Evolutionary conservation across 345 rosid species (phyloP), one percentile per base, ranked within the genome.

Genomic region (Citrus hindsii): DNA sequence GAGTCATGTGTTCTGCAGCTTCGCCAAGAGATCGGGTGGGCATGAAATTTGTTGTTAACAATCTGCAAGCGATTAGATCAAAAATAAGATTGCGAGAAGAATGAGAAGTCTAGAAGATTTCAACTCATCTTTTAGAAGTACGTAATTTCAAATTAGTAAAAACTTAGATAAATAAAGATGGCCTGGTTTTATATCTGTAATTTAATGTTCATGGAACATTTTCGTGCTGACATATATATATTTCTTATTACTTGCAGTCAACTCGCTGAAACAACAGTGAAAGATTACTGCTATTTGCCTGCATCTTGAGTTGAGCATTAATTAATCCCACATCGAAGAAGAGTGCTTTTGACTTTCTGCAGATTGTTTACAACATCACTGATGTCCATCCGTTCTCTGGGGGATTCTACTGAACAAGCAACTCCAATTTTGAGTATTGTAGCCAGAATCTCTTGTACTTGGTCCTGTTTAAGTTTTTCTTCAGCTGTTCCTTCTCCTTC

Each of bases 341-440:
- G 60, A 4, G 37, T 53, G 63, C 46, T 69, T 74, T 76, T 84
- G 86, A 69, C 76, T 83, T 32, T 67, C 80, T 64, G 76, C 42
- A 71, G 25, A 35, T 2, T 72, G 33, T 58, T 72, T 21, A 72
- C 76, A 56, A n/a, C 65, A 72, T n/a, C n/a, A n/a, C n/a, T 33
- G 48, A 72, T 72, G 65, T 72, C 76, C 76, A 33, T 72, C 18
- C 76, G 32, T 7, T 35, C 51, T 58, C 65, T 48, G 9, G 76
- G 65, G 48, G 46, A 58, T 21, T 72, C 46, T 21, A 33, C 51
- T n/a, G 82, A 82, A 64, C 84, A 82, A 19, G 56, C 24, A 65
- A 82, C 55, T 64, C 84, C 77, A 75, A 78, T 37, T 16, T 24
- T 55, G 28, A 78, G 69, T 42, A 79, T 64, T 9, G 77, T 63